These are phyloP conservation scores for Debaryomycetaceae sp. DNA, from an alignment of 1,139 yeast species.

Conservation along the genomic window DNA sequence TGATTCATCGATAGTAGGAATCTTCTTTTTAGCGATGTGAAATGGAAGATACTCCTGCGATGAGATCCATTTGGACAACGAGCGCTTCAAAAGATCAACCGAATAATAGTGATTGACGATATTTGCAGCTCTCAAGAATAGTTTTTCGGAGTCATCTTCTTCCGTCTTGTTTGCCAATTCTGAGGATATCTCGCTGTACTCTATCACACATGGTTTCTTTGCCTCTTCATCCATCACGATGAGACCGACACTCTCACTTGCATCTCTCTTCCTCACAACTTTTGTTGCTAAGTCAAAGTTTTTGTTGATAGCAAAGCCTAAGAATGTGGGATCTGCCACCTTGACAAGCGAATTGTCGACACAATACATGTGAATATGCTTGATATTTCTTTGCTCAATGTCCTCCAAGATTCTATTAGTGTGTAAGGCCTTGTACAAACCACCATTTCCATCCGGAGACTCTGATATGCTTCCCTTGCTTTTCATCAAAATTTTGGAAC, in stretches of 20 bases:
- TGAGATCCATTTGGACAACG: constrained; percentile 68
- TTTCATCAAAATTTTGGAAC: constrained; percentile 65
- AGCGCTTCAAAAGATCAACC: constrained; percentile 57
- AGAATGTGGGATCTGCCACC: constrained; percentile 90
- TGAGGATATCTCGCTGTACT: constrained; percentile 82
- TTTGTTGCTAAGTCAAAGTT: constrained; percentile 81
- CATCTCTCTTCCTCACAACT: constrained; percentile 89
- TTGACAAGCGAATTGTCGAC: constrained; percentile 91
- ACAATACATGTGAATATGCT: constrained; percentile 94
- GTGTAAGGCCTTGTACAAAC: constrained; percentile 80
- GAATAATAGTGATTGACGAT: constrained; percentile 96
- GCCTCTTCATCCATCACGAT: constrained; percentile 67
- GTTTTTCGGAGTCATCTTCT: constrained; percentile 46
- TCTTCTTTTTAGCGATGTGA: constrained; percentile 92
- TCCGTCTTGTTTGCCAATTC: constrained; percentile 65
- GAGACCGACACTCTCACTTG: constrained; percentile 86
- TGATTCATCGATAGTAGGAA: constrained; percentile 54
- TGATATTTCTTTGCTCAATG: constrained; percentile 63
- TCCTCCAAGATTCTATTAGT: constrained; percentile 67
- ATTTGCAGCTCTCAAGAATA: constrained; percentile 88
- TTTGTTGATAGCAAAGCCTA: constrained; percentile 77
- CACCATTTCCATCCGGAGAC: constrained; percentile 99
- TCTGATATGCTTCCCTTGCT: constrained; percentile 57
- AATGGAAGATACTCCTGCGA: constrained; percentile 72
- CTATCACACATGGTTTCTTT: constrained; percentile 83